Evolutionary conservation across 139 green algal species (phyloP), one percentile per base, ranked within the genome.

Genomic region (Micractinium conductrix): DNA sequence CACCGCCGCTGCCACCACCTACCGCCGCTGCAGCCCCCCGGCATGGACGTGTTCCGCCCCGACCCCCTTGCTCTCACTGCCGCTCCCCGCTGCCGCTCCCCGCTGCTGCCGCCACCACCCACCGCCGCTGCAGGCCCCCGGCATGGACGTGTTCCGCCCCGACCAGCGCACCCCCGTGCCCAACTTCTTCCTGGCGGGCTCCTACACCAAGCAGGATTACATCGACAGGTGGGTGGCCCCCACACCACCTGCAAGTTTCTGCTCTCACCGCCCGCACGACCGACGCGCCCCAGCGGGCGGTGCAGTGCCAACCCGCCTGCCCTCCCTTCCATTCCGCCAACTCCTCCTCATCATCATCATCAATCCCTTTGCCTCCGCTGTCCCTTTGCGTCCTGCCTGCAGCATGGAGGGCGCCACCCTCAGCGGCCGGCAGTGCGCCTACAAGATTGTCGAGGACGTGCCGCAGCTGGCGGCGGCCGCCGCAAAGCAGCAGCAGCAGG

Each of bases 131-230:
- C 42, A 78, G 91, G 96, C 93, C 1, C 94, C 94, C 2, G 93
- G 95, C 65, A 91, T 98, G 93, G 96, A 99, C 90, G 71, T 78
- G 2, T 99, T 85, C 90, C 84, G 96, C 5, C 96, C 96, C n/a
- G 94, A 97, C 88, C 96, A 98, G 80, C 76, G 82, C 26, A 99
- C 96, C 4, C 95, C 95, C 4, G 85, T 99, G 26, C 87, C 91
- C 78, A 98, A 99, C 90, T 99, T 99, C 86, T 99, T 98, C 93
- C 86, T 99, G 79, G 92, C 97, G 0, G 96, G 96, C 40, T 93
- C 81, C 69, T 99, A 99, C 92, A 99, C 96, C 65, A 98, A 95
- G 60, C 95, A 98, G 91, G 96, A 99, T 91, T 99, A 99, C 93
- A 99, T 99, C 55, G 96, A 99, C 87, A 82, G 78, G 78, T 83